phyloP scores from a whole-genome alignment of 2,329 filamentous ascomycete species.

The Fusarium fujikuroi region DNA sequence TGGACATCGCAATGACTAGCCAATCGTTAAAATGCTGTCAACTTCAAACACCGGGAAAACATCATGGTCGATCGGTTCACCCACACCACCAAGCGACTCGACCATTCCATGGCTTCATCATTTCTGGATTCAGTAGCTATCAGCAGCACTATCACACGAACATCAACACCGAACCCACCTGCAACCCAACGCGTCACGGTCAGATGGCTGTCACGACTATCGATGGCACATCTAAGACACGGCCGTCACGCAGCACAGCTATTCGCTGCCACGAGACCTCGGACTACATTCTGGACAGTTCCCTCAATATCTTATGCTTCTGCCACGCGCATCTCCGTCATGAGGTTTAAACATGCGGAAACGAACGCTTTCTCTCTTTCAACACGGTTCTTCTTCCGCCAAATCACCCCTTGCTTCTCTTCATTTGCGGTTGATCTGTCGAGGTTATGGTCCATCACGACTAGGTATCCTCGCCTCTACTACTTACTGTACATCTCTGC shows the following conservation, averaged over 20 bases:
- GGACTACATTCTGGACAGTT: slow-evolving; percentile 29
- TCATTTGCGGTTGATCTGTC: slow-evolving; percentile 19
- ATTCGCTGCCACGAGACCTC: slow-evolving; percentile 42
- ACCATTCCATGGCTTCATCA: slow-evolving; percentile 36
- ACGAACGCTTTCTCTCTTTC: slow-evolving; percentile 2
- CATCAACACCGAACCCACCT: slow-evolving; percentile 29
- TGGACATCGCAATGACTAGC: slow-evolving; percentile 2
- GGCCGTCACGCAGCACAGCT: slow-evolving; percentile 39
- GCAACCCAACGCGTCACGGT: slow-evolving; percentile 27
- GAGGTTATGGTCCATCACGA: slow-evolving; percentile 32
- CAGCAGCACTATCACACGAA: slow-evolving; percentile 25
- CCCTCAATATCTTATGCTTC: slow-evolving; percentile 26
- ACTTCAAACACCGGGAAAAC: slow-evolving; percentile 21
- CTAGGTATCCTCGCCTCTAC: slow-evolving; percentile 15
- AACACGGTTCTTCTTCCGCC: not conserved
- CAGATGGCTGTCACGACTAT: slow-evolving; percentile 30
- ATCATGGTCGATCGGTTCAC: slow-evolving; percentile 22
- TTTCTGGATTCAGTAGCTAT: slow-evolving; percentile 27
- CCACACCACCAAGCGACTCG: slow-evolving; percentile 36
- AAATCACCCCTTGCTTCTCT: not conserved
- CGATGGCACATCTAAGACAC: slow-evolving; percentile 41
- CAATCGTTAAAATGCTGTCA: slow-evolving; percentile 8
- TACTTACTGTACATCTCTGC: slow-evolving; percentile 19
- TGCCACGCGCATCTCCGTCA: slow-evolving; percentile 37
- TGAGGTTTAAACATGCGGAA: slow-evolving; percentile 34